These are phyloP conservation scores for Globisporangium cystogenes DNA, from an alignment of 352 stramenopile species.

Conservation along the genomic window DNA sequence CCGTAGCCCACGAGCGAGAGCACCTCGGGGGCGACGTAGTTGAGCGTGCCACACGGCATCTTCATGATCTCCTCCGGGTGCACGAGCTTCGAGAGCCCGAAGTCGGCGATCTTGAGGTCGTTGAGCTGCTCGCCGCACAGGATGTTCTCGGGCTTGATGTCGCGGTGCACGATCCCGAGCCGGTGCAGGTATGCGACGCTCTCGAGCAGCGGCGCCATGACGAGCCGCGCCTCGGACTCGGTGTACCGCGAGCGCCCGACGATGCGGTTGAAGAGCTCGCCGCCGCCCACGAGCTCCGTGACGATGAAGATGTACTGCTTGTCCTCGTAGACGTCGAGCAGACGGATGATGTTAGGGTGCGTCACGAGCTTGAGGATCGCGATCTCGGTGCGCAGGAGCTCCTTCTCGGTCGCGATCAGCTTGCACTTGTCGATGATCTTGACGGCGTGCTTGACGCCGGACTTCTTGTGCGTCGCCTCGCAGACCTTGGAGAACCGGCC, in stretches of 20 bases:
- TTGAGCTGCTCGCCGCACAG: slow-evolving; percentile 84
- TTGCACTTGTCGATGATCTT: slow-evolving; percentile 94
- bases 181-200: slow-evolving; percentile 90
- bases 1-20: slow-evolving; percentile 86
- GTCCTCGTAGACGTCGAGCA: slow-evolving; percentile 91
- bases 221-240: slow-evolving; percentile 81
- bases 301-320: slow-evolving; percentile 96
- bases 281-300: slow-evolving; percentile 95
- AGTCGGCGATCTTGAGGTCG: slow-evolving; percentile 91
- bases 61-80: slow-evolving; percentile 92
- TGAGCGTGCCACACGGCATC: slow-evolving; percentile 90
- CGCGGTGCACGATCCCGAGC: slow-evolving; percentile 88
- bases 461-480: slow-evolving; percentile 61
- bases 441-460: slow-evolving; percentile 72
- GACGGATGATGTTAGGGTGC: slow-evolving; percentile 83
- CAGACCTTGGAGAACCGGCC: slow-evolving; percentile 89
- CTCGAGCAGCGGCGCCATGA: slow-evolving; percentile 87
- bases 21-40: slow-evolving; percentile 93
- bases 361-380: slow-evolving; percentile 92
- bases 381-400: slow-evolving; percentile 91
- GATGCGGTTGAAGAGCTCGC: slow-evolving; percentile 97
- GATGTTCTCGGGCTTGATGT: slow-evolving; percentile 88
- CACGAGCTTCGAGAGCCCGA: slow-evolving; percentile 91
- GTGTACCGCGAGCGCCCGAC: slow-evolving; percentile 83
- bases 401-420: slow-evolving; percentile 81